Evolutionary conservation across 352 stramenopile genomes (phyloP).

Genomic region (Globisporangium cederbergense): DNA sequence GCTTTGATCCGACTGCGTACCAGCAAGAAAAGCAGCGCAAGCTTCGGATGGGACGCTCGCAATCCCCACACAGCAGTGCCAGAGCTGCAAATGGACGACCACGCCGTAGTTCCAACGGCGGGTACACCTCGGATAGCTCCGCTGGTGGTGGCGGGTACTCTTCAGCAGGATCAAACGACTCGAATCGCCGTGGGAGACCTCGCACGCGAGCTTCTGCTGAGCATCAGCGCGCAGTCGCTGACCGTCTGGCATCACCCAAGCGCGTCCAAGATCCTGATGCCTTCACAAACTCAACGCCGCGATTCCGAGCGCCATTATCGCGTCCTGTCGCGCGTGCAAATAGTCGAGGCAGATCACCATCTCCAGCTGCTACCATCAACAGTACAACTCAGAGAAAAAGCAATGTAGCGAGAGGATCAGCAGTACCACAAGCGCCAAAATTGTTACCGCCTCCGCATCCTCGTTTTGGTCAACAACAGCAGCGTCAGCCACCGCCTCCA

Average conservation of each 20-base stretch:
- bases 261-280: slow-evolving; percentile 16
- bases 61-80: slow-evolving; percentile 20
- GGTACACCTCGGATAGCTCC: slow-evolving; percentile 68
- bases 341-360: slow-evolving; percentile 30
- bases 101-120: slow-evolving; percentile 21
- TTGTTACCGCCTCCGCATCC: slow-evolving; percentile 3
- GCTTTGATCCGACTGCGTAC: slow-evolving; percentile 83
- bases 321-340: slow-evolving; percentile 16
- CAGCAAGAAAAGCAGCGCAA: slow-evolving; percentile 70
- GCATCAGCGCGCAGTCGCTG: slow-evolving; percentile 51
- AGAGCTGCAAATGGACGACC: neutral
- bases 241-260: slow-evolving; percentile 59
- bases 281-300: slow-evolving; percentile 13
- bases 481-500: neutral
- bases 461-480: slow-evolving; percentile 2
- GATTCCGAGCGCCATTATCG: slow-evolving; percentile 26
- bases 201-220: slow-evolving; percentile 34
- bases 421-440: neutral
- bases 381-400: neutral
- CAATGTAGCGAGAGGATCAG: no score
- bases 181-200: slow-evolving; percentile 41
- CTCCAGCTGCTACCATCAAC: slow-evolving; percentile 8
- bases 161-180: slow-evolving; percentile 51
- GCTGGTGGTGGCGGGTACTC: slow-evolving; percentile 55
- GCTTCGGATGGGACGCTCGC: slow-evolving; percentile 33